phyloP scores from a whole-genome alignment of 768 basidiomycete species.

The Pseudohyphozyma bogoriensis region DNA sequence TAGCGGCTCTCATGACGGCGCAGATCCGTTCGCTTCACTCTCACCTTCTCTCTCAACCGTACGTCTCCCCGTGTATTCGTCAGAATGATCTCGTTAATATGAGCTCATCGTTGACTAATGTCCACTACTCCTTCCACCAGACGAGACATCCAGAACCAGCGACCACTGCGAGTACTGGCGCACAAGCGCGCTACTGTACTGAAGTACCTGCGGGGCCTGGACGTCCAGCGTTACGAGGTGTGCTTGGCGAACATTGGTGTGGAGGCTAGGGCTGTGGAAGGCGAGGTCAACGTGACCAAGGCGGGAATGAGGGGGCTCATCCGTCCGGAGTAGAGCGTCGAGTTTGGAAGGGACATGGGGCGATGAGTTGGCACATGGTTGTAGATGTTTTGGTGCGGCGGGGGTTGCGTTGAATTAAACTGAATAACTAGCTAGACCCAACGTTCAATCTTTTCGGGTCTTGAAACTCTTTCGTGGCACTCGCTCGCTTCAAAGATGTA shows the following conservation, averaged over 20 bases:
- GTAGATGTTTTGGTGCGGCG: too few relatives aligned
- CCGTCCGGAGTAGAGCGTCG: slow-evolving; percentile 6
- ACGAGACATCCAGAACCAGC: slow-evolving; percentile 66
- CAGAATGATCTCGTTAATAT: too few relatives aligned
- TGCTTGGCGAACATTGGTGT: slow-evolving; percentile 64
- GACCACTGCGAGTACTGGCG: slow-evolving; percentile 63
- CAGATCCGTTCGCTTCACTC: slow-evolving; percentile 71
- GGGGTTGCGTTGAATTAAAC: too few relatives aligned
- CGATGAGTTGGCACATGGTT: too few relatives aligned
- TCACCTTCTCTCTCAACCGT: slow-evolving; percentile 53
- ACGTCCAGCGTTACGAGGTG: slow-evolving; percentile 62
- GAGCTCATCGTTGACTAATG: too few relatives aligned
- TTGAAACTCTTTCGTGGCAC: too few relatives aligned
- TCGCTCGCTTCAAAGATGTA: too few relatives aligned
- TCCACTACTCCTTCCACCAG: too few relatives aligned
- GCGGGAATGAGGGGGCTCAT: slow-evolving; percentile 22
- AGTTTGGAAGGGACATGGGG: too few relatives aligned
- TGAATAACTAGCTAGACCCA: too few relatives aligned
- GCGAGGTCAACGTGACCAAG: slow-evolving; percentile 60
- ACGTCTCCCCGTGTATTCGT: too few relatives aligned
- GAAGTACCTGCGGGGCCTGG: slow-evolving; percentile 58
- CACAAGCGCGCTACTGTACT: slow-evolving; percentile 75
- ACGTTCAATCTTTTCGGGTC: too few relatives aligned
- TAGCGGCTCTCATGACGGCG: slow-evolving; percentile 78
- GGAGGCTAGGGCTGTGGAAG: slow-evolving; percentile 71